These are phyloP conservation scores for Backusella mclennaniae DNA, from an alignment of 192 early-diverging fungal species.

Conservation along the genomic window DNA sequence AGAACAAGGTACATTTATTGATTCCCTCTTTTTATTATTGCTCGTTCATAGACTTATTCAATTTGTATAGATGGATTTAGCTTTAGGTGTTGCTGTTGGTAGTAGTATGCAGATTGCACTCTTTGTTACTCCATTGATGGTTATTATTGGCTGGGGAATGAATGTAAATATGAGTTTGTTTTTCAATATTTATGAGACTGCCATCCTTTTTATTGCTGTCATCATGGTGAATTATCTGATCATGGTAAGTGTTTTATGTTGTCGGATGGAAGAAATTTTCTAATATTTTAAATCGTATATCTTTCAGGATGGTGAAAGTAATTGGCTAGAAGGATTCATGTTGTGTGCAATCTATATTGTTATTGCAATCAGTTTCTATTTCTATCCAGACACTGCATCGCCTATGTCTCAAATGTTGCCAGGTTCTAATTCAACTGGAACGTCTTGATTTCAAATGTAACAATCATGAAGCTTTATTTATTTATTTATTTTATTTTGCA, in stretches of 20 bases:
- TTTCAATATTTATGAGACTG: conserved; percentile 85
- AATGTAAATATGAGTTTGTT: conserved; percentile 69
- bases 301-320: conserved; percentile 70
- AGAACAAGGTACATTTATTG: conserved; percentile 57
- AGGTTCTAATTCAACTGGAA: not conserved
- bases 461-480: too few relatives aligned
- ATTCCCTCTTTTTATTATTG: not conserved
- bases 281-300: not conserved
- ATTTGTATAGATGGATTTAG: conserved; percentile 70
- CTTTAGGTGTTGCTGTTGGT: conserved; percentile 85
- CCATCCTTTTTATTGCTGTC: conserved; percentile 82
- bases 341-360: conserved; percentile 80
- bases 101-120: conserved; percentile 89
- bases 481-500: too few relatives aligned
- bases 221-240: conserved; percentile 80
- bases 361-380: conserved; percentile 78
- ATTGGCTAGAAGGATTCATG: conserved; percentile 94
- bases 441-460: not conserved
- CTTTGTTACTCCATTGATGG: conserved; percentile 69
- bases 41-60: not conserved
- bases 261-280: not conserved
- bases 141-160: conserved; percentile 82
- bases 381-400: conserved; percentile 50
- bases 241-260: conserved; percentile 27
- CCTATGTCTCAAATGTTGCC: not conserved